Evolutionary conservation across 768 basidiomycete genomes (phyloP), one percentile per base, ranked within the genome.

Genomic region (Lentinula aciculospora): DNA sequence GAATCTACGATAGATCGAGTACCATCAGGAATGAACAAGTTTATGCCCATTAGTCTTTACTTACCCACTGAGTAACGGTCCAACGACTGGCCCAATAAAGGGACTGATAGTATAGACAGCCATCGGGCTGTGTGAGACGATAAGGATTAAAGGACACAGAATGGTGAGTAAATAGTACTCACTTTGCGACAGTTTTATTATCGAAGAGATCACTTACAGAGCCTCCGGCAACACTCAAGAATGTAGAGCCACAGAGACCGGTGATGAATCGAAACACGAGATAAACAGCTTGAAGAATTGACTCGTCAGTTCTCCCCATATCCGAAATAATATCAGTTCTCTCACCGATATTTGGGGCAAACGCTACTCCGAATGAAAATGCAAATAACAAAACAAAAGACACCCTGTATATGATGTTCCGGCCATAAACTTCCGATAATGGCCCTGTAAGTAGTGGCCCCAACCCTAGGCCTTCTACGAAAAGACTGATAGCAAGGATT

Each of bases 351-450:
- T 89, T 76, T 3, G 82, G 84, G 1, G 88, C 80, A 60, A 93
- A 92, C 1, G 88, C 86, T 5, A 89, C 83, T 0, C 88, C 86
- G 64, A 85, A 86, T 19, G 84, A 82, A 56, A 87, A 78, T 1
- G 81, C 64, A 63, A 88, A 82, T 67, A 89, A 85, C 4, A 82
- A 61, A 1, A 72, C 61, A 60, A 86, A 91, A 0, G 87, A 85
- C 3, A 76, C 62, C 12, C 76, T 73, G 66, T 92, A 90, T 12
- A 91, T 78, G 40, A 76, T 66, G 56, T 81, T 84, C 46, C 85
- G 74, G 2, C 91, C 89, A 64, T 84, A 81, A 17, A 88, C 77
- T 61, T 86, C 81, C 19, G 73, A 66, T 13, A 80, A 69, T 0
- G 81, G 78, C 3, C 85, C 81, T 42, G 80, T 73, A 42, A 90